Evolutionary conservation across 2,329 filamentous ascomycete genomes (phyloP).

Genomic region (Gliomastix tumulicola): DNA sequence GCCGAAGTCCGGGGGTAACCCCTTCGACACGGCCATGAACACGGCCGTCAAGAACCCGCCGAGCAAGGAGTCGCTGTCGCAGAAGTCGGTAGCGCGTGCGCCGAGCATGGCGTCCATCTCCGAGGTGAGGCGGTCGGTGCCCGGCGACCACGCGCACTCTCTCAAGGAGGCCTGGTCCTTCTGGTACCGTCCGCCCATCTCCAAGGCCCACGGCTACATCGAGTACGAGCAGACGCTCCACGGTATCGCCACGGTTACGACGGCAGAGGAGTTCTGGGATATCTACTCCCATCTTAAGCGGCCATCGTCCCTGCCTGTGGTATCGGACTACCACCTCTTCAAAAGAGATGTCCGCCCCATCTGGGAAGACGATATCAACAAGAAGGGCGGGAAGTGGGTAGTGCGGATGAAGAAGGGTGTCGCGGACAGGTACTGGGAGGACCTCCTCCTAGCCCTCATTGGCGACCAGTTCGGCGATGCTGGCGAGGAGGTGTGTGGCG

Average conservation of each 20-base stretch:
- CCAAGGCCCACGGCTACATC: constrained; percentile 78
- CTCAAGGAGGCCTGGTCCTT: constrained; percentile 90
- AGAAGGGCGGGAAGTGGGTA: constrained; percentile 94
- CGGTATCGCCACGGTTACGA: constrained; percentile 72
- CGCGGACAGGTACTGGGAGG: constrained; percentile 94
- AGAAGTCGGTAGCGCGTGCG: constrained; percentile 18
- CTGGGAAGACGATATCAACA: constrained; percentile 98
- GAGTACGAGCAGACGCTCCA: constrained; percentile 97
- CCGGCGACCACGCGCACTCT: constrained; percentile 35
- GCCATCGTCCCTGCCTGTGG: constrained; percentile 79
- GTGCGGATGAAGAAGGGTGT: constrained; percentile 96
- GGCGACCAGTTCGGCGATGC: constrained; percentile 93
- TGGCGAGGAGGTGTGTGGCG: constrained; percentile 88
- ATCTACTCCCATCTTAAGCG: constrained; percentile 86
- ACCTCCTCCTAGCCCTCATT: constrained; percentile 80
- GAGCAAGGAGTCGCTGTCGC: constrained; percentile 18
- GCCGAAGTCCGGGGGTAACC: constrained; percentile 75
- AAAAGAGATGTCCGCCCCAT: constrained; percentile 94
- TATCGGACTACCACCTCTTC: constrained; percentile 97
- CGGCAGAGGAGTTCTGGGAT: constrained; percentile 85
- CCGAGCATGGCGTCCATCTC: constrained; percentile 37
- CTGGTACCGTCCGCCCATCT: constrained; percentile 94
- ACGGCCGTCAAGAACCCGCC: constrained; percentile 22
- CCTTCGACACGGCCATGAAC: constrained; percentile 68
- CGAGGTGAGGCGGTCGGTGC: constrained; percentile 25